phyloP scores from a whole-genome alignment of 169 alveolate species.

The Plasmodium gaboni region DNA sequence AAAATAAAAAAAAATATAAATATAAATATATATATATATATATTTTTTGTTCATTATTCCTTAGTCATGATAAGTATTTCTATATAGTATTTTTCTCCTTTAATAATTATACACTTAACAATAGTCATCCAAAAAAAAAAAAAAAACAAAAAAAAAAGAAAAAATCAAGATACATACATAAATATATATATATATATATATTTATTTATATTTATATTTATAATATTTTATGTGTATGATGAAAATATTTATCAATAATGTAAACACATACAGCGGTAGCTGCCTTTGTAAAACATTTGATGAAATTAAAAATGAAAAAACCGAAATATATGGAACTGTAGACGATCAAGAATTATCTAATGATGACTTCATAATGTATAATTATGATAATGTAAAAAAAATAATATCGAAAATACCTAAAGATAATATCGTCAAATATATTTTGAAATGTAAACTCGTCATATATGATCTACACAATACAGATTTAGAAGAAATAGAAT shows the following conservation, averaged over 20 bases:
- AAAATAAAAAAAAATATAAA: too few relatives aligned
- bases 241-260: conserved; percentile 42
- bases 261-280: conserved; percentile 62
- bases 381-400: conserved; percentile 32
- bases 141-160: not conserved
- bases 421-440: conserved; percentile 25
- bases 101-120: too few relatives aligned
- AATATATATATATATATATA: too few relatives aligned
- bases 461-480: conserved; percentile 48
- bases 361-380: conserved; percentile 5
- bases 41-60: too few relatives aligned
- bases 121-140: not conserved
- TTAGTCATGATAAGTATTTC: too few relatives aligned
- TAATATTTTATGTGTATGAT: not conserved
- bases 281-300: conserved; percentile 33
- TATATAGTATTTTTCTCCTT: too few relatives aligned
- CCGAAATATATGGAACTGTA: conserved; percentile 47
- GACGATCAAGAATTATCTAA: not conserved
- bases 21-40: too few relatives aligned
- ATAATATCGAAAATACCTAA: conserved; percentile 35
- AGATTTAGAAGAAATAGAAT: conserved; percentile 47
- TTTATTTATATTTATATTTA: not conserved
- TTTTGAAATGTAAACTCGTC: conserved; percentile 8
- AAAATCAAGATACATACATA: not conserved
- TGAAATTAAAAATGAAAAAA: conserved; percentile 12